These are phyloP conservation scores for Paramarasmius palmivorus DNA, from an alignment of 1,284 basidiomycete genomes.

Conservation along the genomic window DNA sequence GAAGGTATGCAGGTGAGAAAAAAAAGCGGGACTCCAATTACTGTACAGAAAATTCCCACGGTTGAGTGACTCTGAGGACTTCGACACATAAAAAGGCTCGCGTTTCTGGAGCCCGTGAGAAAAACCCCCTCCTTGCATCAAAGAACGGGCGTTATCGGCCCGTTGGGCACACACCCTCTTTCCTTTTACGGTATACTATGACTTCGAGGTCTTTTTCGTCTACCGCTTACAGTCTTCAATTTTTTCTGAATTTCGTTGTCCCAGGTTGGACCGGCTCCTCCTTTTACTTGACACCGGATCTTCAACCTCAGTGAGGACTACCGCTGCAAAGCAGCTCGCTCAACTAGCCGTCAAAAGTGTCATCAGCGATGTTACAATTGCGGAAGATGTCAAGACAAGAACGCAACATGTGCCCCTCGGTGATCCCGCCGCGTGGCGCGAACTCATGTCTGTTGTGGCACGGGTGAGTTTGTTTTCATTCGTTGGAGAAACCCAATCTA, in stretches of 20 bases:
- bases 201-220: conserved; percentile 59
- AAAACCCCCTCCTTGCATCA: conserved; percentile 14
- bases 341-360: conserved; percentile 85
- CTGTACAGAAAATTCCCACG: not conserved
- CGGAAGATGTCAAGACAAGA: conserved; percentile 70
- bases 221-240: not conserved
- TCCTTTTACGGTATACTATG: conserved; percentile 44
- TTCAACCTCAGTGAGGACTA: conserved; percentile 80
- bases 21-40: not conserved
- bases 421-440: conserved; percentile 75
- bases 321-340: conserved; percentile 91
- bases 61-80: conserved; percentile 5
- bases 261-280: conserved; percentile 89
- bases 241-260: not conserved
- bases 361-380: conserved; percentile 78
- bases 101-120: conserved; percentile 13
- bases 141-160: conserved; percentile 11
- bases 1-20: not conserved
- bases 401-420: conserved; percentile 58
- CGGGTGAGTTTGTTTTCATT: conserved; percentile 48
- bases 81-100: conserved; percentile 6
- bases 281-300: conserved; percentile 90
- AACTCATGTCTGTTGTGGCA: conserved; percentile 81
- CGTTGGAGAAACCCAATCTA: conserved; percentile 3
- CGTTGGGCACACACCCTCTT: conserved; percentile 10